phyloP scores from a whole-genome alignment of 23 red algal species.

The Gracilaria gracilis region DNA sequence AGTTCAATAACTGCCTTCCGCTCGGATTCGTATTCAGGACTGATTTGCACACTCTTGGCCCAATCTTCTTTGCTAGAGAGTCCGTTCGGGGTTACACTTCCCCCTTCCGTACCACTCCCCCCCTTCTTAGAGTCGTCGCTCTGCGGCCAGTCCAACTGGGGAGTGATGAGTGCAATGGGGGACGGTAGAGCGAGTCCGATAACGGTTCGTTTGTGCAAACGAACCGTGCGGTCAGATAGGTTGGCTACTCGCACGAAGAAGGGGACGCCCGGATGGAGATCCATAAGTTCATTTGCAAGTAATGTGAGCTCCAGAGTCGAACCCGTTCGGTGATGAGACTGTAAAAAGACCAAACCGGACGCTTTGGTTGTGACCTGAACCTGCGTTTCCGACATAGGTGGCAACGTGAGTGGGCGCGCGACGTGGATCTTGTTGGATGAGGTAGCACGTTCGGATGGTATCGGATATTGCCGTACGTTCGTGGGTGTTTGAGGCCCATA shows the following conservation, averaged over 20 bases:
- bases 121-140: neutral
- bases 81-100: too few species aligned
- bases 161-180: neutral
- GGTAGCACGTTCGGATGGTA: neutral
- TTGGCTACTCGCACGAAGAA: conserved; percentile 22
- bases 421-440: conserved; percentile 5
- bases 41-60: neutral
- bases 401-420: neutral
- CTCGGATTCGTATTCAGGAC: neutral
- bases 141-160: neutral
- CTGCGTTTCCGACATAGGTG: neutral
- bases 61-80: neutral
- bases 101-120: neutral
- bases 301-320: neutral
- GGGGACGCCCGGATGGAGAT: conserved; percentile 14
- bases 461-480: too few species aligned
- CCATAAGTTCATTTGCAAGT: conserved; percentile 38
- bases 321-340: neutral
- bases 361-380: neutral
- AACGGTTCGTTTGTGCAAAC: conserved; percentile 22
- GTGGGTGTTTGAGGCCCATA: neutral
- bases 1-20: neutral
- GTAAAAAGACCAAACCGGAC: neutral
- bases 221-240: neutral
- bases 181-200: neutral